Conservation (phyloP, 805 yeast genomes). For the Ogataea trehaloabstinens region DNA sequence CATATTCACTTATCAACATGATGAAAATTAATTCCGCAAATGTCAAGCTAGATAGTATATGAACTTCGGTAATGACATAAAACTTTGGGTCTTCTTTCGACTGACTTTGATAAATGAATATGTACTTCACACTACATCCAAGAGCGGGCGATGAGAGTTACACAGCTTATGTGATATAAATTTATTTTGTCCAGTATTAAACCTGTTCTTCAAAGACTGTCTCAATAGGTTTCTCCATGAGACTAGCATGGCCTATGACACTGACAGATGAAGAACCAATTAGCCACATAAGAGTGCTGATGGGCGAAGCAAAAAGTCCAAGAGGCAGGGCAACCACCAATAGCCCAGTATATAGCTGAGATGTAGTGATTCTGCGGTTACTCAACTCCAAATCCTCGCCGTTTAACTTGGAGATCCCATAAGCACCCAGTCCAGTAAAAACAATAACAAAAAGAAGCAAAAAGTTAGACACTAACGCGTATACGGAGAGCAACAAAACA, state of each 20-base stretch:
- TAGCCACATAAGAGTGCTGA: slow-evolving; percentile 93
- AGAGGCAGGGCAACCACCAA: slow-evolving; percentile 60
- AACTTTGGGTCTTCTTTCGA: slow-evolving; percentile 39
- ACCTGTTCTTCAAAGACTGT: slow-evolving; percentile 85
- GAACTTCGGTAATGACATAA: slow-evolving; percentile 36
- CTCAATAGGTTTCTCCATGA: slow-evolving; percentile 97
- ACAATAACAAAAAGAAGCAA: slow-evolving; percentile 79
- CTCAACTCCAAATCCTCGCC: slow-evolving; percentile 84
- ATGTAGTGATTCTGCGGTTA: slow-evolving; percentile 68
- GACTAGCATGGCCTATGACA: slow-evolving; percentile 86
- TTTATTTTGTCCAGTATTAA: slow-evolving; percentile 15
- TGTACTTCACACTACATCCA: too few relatives aligned
- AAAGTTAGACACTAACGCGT: slow-evolving; percentile 84
- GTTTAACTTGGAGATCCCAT: slow-evolving; percentile 71
- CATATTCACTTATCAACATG: slow-evolving; percentile 20
- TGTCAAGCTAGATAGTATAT: slow-evolving; percentile 46
- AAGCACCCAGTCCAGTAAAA: slow-evolving; percentile 70
- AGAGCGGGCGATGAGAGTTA: too few relatives aligned
- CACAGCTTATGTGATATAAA: too few relatives aligned
- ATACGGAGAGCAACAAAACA: slow-evolving; percentile 68
- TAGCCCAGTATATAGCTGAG: slow-evolving; percentile 87
- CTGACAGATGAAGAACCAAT: slow-evolving; percentile 89
- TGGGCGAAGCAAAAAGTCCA: slow-evolving; percentile 38
- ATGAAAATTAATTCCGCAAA: slow-evolving; percentile 32
- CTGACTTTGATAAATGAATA: slow-evolving; percentile 22